phyloP scores from a whole-genome alignment of 805 yeast genomes.

The Nadsonia fulvescens region DNA sequence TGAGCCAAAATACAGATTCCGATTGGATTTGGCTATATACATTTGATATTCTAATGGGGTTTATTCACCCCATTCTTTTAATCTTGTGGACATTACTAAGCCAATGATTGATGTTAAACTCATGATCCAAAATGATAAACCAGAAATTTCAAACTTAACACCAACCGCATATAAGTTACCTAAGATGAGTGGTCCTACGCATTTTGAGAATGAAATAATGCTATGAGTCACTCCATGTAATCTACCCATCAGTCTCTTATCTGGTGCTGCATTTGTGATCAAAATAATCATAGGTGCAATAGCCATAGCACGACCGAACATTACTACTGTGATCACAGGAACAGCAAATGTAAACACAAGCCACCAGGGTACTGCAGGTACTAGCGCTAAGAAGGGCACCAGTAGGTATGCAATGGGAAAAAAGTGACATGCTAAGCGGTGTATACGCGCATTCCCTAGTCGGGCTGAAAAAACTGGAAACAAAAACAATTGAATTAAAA shows the following conservation, averaged over 20 bases:
- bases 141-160: conserved; percentile 8
- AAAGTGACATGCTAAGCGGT: conserved; percentile 22
- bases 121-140: conserved; percentile 14
- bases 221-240: conserved; percentile 13
- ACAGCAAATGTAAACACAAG: conserved; percentile 5
- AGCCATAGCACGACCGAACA: conserved; percentile 12
- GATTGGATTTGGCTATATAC: too few species aligned
- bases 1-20: too few species aligned
- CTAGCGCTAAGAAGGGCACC: conserved; percentile 25
- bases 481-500: conserved; percentile 27
- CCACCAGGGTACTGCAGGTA: conserved; percentile 8
- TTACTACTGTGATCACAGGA: conserved; percentile 8
- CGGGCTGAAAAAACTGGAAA: conserved; percentile 34
- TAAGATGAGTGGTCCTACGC: conserved; percentile 12
- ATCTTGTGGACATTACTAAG: background rate
- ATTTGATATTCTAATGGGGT: too few species aligned
- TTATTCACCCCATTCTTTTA: conserved; percentile 5
- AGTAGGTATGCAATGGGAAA: conserved; percentile 29
- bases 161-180: conserved; percentile 13
- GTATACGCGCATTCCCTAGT: conserved; percentile 27
- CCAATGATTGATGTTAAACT: conserved; percentile 2
- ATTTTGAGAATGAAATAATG: conserved; percentile 10
- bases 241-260: conserved; percentile 12
- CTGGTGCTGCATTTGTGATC: conserved; percentile 13
- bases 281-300: conserved; percentile 13